Percentiles rank a stretch among this genome's conserved stretches.
Conservation (phyloP, 2,329 filamentous ascomycete genomes). For the Claviceps arundinis region DNA sequence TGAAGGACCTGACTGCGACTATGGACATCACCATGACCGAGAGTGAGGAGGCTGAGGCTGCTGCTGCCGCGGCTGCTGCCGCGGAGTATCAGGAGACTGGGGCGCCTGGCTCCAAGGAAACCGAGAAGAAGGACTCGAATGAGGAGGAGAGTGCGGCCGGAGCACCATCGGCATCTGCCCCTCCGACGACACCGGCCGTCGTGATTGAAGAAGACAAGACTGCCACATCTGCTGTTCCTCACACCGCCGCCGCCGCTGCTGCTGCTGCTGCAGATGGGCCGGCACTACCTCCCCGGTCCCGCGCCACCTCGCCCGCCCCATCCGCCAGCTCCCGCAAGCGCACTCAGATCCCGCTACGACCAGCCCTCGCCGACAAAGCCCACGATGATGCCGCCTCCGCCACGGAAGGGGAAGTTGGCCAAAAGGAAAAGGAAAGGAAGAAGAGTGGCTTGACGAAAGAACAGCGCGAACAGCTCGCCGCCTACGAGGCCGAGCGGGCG, state of each 20-base stretch:
- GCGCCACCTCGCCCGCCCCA: slow-evolving; percentile 27
- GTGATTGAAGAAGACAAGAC: slow-evolving; percentile 27
- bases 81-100: slow-evolving; percentile 30
- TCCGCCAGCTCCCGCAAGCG: slow-evolving; percentile 29
- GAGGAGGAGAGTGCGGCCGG: slow-evolving; percentile 15
- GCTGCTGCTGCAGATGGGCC: slow-evolving; percentile 1
- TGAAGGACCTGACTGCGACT: slow-evolving; percentile 95
- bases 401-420: slow-evolving; percentile 35
- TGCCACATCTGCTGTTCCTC: slow-evolving; percentile 7
- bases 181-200: slow-evolving; percentile 21
- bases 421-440: slow-evolving; percentile 73
- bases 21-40: slow-evolving; percentile 96
- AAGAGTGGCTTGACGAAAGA: slow-evolving; percentile 79
- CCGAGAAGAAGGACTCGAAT: slow-evolving; percentile 41
- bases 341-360: slow-evolving; percentile 58
- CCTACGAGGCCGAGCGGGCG: slow-evolving; percentile 76
- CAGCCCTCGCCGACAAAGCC: slow-evolving; percentile 71
- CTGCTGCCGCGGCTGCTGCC: neutral
- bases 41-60: slow-evolving; percentile 41
- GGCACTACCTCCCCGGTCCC: slow-evolving; percentile 19
- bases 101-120: slow-evolving; percentile 43
- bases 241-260: slow-evolving; percentile 2
- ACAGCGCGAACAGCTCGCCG: slow-evolving; percentile 80
- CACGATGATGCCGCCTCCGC: slow-evolving; percentile 60
- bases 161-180: neutral